phyloP scores from a whole-genome alignment of 139 green algal genomes.

The Ettlia oleoabundans region DNA sequence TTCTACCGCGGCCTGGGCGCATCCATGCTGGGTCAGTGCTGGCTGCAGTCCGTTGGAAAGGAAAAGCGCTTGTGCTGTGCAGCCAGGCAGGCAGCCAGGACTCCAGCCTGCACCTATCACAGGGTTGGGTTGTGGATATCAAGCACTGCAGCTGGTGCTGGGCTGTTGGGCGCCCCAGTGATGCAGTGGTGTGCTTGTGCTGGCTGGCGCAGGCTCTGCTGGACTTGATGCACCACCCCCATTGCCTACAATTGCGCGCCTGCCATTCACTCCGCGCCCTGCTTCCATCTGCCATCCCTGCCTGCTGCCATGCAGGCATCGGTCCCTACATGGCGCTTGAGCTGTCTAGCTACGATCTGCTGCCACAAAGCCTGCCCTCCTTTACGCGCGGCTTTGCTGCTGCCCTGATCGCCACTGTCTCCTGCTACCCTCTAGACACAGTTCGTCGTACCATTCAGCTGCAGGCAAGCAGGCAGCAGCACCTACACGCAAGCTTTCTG shows the following conservation, averaged over 20 bases:
- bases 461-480: too few species aligned
- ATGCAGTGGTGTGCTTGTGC: too few species aligned
- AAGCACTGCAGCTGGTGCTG: too few species aligned
- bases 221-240: not conserved
- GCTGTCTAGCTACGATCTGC: constrained; percentile 71
- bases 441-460: constrained; percentile 59
- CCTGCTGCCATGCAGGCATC: constrained; percentile 56
- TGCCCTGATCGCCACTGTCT: constrained; percentile 72
- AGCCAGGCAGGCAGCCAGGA: too few species aligned
- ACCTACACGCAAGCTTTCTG: too few species aligned
- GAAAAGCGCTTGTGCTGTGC: too few species aligned
- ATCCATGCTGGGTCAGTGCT: constrained; percentile 63
- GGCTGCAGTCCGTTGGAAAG: not conserved
- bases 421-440: constrained; percentile 85
- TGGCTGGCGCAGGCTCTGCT: not conserved
- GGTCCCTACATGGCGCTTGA: constrained; percentile 87
- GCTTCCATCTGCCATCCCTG: not conserved
- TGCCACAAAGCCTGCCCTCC: constrained; percentile 62
- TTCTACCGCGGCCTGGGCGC: constrained; percentile 79
- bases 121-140: not conserved
- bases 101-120: too few species aligned
- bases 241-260: not conserved
- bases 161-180: too few species aligned
- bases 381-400: constrained; percentile 74
- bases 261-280: not conserved